phyloP scores from a whole-genome alignment of 805 yeast species.

The Spathaspora boniae region DNA sequence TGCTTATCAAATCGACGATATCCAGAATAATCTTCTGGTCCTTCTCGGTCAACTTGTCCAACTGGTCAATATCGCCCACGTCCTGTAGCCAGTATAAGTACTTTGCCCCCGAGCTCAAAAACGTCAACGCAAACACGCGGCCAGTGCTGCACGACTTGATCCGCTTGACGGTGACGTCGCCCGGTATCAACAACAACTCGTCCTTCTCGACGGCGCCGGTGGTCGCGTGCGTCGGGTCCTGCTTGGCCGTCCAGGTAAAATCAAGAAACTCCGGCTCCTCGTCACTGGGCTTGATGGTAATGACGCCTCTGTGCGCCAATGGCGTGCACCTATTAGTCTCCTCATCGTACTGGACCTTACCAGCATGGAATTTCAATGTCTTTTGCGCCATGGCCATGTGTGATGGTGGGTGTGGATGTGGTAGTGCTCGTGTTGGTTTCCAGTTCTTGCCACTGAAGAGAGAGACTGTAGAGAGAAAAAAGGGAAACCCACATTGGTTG shows the following conservation, averaged over 20 bases:
- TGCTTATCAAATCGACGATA: constrained; percentile 46
- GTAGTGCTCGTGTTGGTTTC: neutral
- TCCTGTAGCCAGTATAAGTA: constrained; percentile 76
- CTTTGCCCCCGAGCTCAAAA: constrained; percentile 59
- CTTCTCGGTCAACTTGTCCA: constrained; percentile 51
- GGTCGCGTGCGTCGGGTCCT: constrained; percentile 31
- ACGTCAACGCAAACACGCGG: constrained; percentile 67
- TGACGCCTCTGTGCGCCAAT: constrained; percentile 62
- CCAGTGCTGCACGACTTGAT: constrained; percentile 71
- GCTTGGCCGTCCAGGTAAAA: constrained; percentile 71
- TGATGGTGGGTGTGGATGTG: neutral
- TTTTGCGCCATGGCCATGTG: constrained; percentile 13
- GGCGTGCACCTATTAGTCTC: constrained; percentile 65
- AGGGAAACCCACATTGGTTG: neutral
- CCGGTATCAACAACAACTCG: constrained; percentile 74
- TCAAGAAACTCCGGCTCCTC: constrained; percentile 73
- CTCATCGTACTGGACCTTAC: constrained; percentile 64
- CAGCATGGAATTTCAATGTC: constrained; percentile 68
- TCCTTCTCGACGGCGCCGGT: constrained; percentile 44
- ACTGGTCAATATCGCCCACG: constrained; percentile 60
- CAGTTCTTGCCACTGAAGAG: constrained; percentile 4
- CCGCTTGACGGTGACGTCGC: constrained; percentile 77
- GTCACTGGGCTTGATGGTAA: constrained; percentile 55
- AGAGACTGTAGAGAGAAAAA: neutral
- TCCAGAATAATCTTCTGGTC: constrained; percentile 50